Base-by-base conservation (phyloP, 805 yeast genomes). In the Lipomyces japonicus region DNA sequence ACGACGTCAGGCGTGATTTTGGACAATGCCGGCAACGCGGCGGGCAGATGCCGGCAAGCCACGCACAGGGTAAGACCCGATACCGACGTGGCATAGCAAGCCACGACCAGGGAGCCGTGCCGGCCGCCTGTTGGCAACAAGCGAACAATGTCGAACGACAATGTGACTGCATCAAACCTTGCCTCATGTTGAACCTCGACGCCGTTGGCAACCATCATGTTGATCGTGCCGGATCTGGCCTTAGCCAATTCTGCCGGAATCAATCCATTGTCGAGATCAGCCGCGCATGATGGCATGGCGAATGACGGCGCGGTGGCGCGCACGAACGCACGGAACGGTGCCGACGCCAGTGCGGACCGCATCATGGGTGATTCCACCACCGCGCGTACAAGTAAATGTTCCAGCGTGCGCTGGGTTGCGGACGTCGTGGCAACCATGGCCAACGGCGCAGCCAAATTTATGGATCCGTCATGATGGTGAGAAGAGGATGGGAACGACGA, bases 41-140 rank as follows among this genome's bases (percentile, higher is more conserved):
- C n/a, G 6, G 7, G 48, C 42, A 19, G 36, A 44, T 34, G 37
- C 40, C 7, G 44, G 38, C 31, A 42, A 47, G 12, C 43, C 50
- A 40, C 40, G 46, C 10, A 44, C 50, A 7, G 50, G 28, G 58
- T 50, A 14, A 31, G 24, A 24, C 58, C 58, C 9, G 39, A 18
- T 5, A 37, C 25, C n/a, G 57, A 43, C 24, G 58, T 54, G 44
- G 50, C 58, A 21, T 54, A 54, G n/a, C 51, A 34, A 12, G 40
- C 19, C 14, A 52, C 40, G 24, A 43, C 44, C 10, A 36, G 30
- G 24, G 47, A 57, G 36, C 48, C 50, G 23, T 44, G 48, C n/a
- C n/a, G n/a, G n/a, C n/a, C n/a, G n/a, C n/a, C n/a, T n/a, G n/a
- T n/a, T n/a, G n/a, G n/a, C 5, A 42, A 37, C 9, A 53, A 42